Percentiles rank a stretch among this genome's conserved stretches.
phyloP scores from a whole-genome alignment of 2,329 filamentous ascomycete genomes.

The Cadophora sp. region DNA sequence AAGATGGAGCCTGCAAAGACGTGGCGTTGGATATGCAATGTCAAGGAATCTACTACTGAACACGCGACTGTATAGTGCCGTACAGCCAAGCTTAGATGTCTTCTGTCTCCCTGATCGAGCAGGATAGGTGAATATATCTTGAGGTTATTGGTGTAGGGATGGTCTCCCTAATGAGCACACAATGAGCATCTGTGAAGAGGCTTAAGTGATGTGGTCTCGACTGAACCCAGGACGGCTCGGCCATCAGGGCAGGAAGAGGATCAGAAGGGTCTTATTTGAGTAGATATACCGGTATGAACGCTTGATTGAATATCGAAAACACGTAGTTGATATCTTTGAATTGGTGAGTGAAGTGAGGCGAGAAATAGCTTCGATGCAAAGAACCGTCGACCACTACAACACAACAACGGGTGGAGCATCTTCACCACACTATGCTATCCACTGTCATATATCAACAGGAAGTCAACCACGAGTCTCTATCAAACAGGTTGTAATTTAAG shows the following conservation, averaged over 20 bases:
- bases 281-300: not conserved
- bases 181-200: not conserved
- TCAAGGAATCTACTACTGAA: not conserved
- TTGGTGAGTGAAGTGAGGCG: no score
- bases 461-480: no score
- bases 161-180: not conserved
- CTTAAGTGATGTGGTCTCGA: not conserved
- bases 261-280: not conserved
- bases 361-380: no score
- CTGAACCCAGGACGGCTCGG: not conserved
- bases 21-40: not conserved
- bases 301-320: no score
- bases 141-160: not conserved
- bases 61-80: not conserved
- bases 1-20: not conserved
- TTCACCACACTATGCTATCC: no score
- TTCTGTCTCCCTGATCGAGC: not conserved
- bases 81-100: not conserved
- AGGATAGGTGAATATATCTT: not conserved
- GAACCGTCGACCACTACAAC: no score
- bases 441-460: no score
- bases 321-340: no score
- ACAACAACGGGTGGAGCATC: no score
- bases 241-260: not conserved
- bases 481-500: no score